Conservation (phyloP, 371 early-diverging fungal genomes). For the Funneliformis caledonium region DNA sequence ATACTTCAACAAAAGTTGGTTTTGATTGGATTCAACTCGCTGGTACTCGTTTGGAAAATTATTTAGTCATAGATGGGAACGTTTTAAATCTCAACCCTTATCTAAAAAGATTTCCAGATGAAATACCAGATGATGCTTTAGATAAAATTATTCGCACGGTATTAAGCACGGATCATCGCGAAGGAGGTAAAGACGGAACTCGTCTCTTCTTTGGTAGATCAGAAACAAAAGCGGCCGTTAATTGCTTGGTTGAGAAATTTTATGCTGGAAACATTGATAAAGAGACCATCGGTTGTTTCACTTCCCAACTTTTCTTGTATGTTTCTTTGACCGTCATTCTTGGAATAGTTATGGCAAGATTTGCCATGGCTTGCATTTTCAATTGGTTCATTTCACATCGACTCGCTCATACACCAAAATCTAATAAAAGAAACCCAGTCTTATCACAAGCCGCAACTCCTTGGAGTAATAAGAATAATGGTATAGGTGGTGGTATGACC, state of each 20-base stretch:
- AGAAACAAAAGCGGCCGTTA: slow-evolving; percentile 53
- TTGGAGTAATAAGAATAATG: slow-evolving; percentile 7
- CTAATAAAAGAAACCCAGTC: slow-evolving; percentile 30
- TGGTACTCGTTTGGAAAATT: slow-evolving; percentile 53
- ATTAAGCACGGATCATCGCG: slow-evolving; percentile 45
- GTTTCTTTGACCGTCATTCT: slow-evolving; percentile 69
- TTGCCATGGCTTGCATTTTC: slow-evolving; percentile 85
- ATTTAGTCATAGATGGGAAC: slow-evolving; percentile 74
- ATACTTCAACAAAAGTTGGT: slow-evolving; percentile 59
- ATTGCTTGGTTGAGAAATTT: slow-evolving; percentile 69
- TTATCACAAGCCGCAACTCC: slow-evolving; percentile 43
- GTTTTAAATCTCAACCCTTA: slow-evolving; percentile 78
- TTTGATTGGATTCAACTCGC: slow-evolving; percentile 74
- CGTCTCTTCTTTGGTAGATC: slow-evolving; percentile 61
- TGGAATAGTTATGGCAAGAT: slow-evolving; percentile 72
- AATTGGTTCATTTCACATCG: slow-evolving; percentile 80
- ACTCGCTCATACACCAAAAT: slow-evolving; percentile 57
- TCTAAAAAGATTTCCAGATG: slow-evolving; percentile 50
- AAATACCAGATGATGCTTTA: slow-evolving; percentile 55
- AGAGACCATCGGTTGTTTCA: slow-evolving; percentile 87
- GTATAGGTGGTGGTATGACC: slow-evolving; percentile 34
- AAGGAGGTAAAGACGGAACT: slow-evolving; percentile 71
- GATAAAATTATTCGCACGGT: slow-evolving; percentile 66
- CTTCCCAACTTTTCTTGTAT: slow-evolving; percentile 73
- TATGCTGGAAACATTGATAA: slow-evolving; percentile 80